Percentiles rank a stretch among this genome's conserved stretches.
Evolutionary conservation across 495 filamentous ascomycete species (phyloP).

Genomic region (Penicilliopsis zonata): DNA sequence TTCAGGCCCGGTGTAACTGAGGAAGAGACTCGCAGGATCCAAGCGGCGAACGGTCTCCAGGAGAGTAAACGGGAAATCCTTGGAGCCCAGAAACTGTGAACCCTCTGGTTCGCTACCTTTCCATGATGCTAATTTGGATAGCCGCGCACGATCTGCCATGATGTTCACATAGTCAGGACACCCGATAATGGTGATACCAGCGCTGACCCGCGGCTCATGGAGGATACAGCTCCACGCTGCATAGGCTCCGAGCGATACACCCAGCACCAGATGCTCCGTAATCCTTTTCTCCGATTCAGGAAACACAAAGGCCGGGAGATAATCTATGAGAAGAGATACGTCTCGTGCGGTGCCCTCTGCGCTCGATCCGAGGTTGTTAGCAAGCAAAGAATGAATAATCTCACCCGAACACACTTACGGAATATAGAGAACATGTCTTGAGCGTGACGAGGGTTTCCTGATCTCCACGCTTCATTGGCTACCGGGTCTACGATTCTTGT

Average conservation of each 20-base stretch:
- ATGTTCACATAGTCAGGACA: slow-evolving; percentile 79
- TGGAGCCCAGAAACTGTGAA: slow-evolving; percentile 56
- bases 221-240: slow-evolving; percentile 74
- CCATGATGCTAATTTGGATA: slow-evolving; percentile 57
- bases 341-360: slow-evolving; percentile 65
- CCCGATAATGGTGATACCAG: slow-evolving; percentile 71
- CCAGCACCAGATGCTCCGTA: slow-evolving; percentile 60
- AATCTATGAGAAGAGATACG: slow-evolving; percentile 55
- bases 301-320: slow-evolving; percentile 67
- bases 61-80: slow-evolving; percentile 59
- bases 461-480: slow-evolving; percentile 63
- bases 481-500: slow-evolving; percentile 44
- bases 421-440: slow-evolving; percentile 73
- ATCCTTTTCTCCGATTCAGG: slow-evolving; percentile 38
- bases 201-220: slow-evolving; percentile 62
- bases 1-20: slow-evolving; percentile 33
- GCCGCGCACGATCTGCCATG: slow-evolving; percentile 62
- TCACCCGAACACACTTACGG: slow-evolving; percentile 23
- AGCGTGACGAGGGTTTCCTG: slow-evolving; percentile 73
- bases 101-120: slow-evolving; percentile 41
- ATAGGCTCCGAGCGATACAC: slow-evolving; percentile 81
- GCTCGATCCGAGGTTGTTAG: slow-evolving; percentile 1
- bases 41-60: slow-evolving; percentile 45
- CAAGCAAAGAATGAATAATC: slow-evolving; percentile 1
- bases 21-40: slow-evolving; percentile 60